A percentile compares a stretch with the other conserved stretches of the same genome.
Conservation (phyloP, 2,329 filamentous ascomycete species). For the Alternaria burnsii region DNA sequence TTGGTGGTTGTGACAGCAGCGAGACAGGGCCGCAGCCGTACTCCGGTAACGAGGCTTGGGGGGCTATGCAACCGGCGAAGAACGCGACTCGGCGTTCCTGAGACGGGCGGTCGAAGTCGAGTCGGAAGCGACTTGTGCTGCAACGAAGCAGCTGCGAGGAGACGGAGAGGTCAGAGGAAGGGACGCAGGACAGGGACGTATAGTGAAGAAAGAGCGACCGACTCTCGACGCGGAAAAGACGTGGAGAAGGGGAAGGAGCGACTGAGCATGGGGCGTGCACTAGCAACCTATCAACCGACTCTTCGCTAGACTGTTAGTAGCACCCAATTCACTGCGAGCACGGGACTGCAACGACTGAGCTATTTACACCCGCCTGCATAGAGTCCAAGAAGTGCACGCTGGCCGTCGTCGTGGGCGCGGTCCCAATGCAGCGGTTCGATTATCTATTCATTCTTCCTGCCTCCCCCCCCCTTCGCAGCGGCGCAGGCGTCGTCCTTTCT, state of each 20-base stretch:
- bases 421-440: background rate
- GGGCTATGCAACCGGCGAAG: conserved; percentile 25
- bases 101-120: conserved; percentile 14
- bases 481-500: background rate
- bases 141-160: conserved; percentile 31
- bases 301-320: conserved; percentile 7
- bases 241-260: conserved; percentile 34
- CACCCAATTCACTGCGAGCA: conserved; percentile 16
- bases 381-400: conserved; percentile 1
- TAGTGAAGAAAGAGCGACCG: conserved; percentile 33
- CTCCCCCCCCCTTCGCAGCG: background rate
- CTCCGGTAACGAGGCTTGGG: conserved; percentile 23
- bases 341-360: conserved; percentile 16
- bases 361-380: conserved; percentile 15
- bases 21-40: conserved; percentile 36
- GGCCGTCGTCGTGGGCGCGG: background rate
- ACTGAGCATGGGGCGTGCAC: conserved; percentile 20
- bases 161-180: conserved; percentile 32
- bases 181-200: conserved; percentile 25
- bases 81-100: conserved; percentile 23
- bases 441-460: background rate
- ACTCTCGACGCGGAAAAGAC: conserved; percentile 38
- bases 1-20: conserved; percentile 20
- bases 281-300: conserved; percentile 11
- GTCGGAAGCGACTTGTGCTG: conserved; percentile 27